Conservation (phyloP, 306 rosid species). For the Hippophae gyantsensis region DNA sequence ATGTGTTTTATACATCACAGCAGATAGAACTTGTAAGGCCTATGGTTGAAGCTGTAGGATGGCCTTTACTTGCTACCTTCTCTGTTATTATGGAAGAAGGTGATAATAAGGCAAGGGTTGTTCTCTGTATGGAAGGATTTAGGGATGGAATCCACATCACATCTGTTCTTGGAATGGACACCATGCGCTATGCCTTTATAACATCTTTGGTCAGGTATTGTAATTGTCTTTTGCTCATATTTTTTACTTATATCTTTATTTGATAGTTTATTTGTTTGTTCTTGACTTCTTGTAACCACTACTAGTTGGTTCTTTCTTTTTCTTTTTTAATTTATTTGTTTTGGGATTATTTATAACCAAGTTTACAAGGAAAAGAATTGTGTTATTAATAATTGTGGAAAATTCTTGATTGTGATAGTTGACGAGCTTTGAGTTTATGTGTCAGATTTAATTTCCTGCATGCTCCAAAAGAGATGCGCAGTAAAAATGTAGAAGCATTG, state of each 20-base stretch:
- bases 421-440: conserved; percentile 24
- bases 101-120: conserved; percentile 84
- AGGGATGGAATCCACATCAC: conserved; percentile 95
- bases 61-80: conserved; percentile 98
- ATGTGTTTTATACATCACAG: conserved; percentile 81
- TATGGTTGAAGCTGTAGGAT: conserved; percentile 99
- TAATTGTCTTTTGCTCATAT: neutral
- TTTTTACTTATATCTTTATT: too few species aligned
- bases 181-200: conserved; percentile 98
- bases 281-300: too few species aligned
- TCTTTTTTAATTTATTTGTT: neutral
- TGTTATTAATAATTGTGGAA: conserved; percentile 15
- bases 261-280: too few species aligned
- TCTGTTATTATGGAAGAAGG: conserved; percentile 99
- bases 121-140: conserved; percentile 96
- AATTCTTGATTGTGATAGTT: conserved; percentile 16
- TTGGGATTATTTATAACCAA: conserved; percentile 4
- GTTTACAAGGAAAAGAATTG: conserved; percentile 7
- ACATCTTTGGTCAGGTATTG: conserved; percentile 89
- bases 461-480: conserved; percentile 98
- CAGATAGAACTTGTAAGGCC: conserved; percentile 99
- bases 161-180: conserved; percentile 92
- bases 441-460: conserved; percentile 96
- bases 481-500: conserved; percentile 96
- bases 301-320: neutral